These are phyloP conservation scores for sorghum (Sorghum bicolor) DNA, from an alignment of 176 grass and related monocot genomes.

Conservation along the genomic window DNA sequence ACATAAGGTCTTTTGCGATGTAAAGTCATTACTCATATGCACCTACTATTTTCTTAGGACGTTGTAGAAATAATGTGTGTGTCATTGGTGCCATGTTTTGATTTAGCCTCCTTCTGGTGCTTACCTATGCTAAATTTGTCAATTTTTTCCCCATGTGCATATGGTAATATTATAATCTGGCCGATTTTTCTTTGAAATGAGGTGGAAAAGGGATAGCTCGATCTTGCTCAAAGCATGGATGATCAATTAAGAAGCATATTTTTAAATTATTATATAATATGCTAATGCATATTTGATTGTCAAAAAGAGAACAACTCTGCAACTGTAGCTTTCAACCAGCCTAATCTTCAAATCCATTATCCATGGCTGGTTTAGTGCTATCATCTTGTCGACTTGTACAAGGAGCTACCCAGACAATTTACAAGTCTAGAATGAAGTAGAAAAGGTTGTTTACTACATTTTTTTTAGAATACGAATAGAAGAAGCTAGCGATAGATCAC, in stretches of 20 bases:
- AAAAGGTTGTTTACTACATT: neutral
- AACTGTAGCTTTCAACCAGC: neutral
- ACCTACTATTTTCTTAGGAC: neutral
- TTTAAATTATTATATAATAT: neutral
- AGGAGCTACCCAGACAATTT: neutral
- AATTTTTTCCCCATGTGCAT: neutral
- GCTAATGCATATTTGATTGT: conserved; percentile 1
- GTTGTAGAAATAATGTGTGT: neutral
- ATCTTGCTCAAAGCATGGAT: conserved; percentile 12
- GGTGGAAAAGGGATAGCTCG: neutral
- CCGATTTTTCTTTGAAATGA: neutral
- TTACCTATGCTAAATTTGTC: neutral
- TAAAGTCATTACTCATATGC: neutral
- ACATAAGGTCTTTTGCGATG: conserved; percentile 1
- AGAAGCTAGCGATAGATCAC: neutral
- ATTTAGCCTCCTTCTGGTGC: neutral
- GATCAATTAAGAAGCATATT: neutral
- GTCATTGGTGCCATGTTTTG: neutral
- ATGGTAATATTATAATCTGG: neutral
- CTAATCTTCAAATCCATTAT: neutral
- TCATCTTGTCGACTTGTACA: neutral
- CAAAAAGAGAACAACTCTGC: neutral
- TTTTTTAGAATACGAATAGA: neutral
- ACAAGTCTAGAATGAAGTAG: neutral
- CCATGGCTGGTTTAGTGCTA: neutral